Evolutionary conservation across 495 filamentous ascomycete species (phyloP).

Genomic region (Xylaria flabelliformis): DNA sequence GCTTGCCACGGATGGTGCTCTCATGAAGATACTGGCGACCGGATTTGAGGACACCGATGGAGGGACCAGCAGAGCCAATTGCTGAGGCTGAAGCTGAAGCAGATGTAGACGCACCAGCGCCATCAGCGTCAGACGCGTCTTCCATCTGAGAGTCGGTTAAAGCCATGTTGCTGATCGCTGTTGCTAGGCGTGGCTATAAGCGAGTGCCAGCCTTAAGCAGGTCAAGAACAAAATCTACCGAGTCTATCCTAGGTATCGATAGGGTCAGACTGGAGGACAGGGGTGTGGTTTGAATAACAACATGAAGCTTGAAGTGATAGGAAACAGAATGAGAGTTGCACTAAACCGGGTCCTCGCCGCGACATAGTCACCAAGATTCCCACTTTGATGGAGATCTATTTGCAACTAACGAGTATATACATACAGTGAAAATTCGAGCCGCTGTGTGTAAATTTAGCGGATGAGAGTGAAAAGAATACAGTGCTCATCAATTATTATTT

Average conservation of each 20-base stretch:
- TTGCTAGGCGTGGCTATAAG: slow-evolving; percentile 10
- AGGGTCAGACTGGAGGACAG: not conserved
- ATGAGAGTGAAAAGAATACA: not conserved
- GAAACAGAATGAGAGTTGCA: not conserved
- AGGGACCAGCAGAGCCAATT: slow-evolving; percentile 16
- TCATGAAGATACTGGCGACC: slow-evolving; percentile 25
- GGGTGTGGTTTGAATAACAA: not conserved
- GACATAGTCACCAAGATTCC: not conserved
- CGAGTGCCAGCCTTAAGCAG: slow-evolving; percentile 8
- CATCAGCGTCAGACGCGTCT: slow-evolving; percentile 26
- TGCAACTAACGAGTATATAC: not conserved
- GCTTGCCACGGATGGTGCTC: slow-evolving; percentile 29
- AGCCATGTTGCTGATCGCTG: slow-evolving; percentile 20
- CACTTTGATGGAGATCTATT: not conserved
- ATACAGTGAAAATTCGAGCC: not conserved
- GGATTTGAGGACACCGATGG: slow-evolving; percentile 25
- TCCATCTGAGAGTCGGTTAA: slow-evolving; percentile 23
- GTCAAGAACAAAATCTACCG: not conserved
- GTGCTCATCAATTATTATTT: not conserved
- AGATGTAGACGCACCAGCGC: not conserved
- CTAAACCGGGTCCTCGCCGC: not conserved
- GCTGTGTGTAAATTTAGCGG: not conserved
- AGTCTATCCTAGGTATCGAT: not conserved
- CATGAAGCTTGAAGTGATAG: not conserved
- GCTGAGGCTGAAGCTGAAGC: slow-evolving; percentile 4